Conservation (phyloP, 2,329 filamentous ascomycete genomes). For the Ceratocystis eucalypticola region DNA sequence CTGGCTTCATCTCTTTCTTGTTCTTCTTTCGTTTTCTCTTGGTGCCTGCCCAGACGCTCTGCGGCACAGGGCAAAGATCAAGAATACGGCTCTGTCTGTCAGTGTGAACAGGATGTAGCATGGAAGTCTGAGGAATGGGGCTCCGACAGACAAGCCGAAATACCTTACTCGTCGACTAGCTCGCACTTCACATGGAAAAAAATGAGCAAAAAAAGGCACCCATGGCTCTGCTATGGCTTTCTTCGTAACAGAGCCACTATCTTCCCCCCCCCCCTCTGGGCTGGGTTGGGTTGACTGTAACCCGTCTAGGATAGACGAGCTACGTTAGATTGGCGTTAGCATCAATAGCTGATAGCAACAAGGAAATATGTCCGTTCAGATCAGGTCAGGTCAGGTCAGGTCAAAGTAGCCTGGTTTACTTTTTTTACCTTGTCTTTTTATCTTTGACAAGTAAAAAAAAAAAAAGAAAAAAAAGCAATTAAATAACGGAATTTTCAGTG, state of each 20-base stretch:
- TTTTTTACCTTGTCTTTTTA: background rate
- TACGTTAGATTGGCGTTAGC: background rate
- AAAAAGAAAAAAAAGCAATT: background rate
- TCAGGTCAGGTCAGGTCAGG: background rate
- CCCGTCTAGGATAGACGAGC: background rate
- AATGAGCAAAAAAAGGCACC: too few species aligned
- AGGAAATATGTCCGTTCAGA: background rate
- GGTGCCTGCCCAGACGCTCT: background rate
- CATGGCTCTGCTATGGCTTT: background rate
- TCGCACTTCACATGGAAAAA: background rate
- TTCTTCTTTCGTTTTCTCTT: background rate
- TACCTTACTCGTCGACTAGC: too few species aligned
- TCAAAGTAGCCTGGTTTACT: background rate
- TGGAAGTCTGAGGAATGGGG: background rate
- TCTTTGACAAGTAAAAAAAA: background rate
- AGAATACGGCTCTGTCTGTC: too few species aligned
- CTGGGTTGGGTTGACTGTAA: background rate
- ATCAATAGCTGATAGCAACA: conserved; percentile 1
- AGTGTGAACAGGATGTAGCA: background rate
- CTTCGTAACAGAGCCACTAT: background rate
- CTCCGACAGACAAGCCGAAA: background rate
- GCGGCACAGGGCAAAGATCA: too few species aligned
- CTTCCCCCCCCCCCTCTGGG: background rate
- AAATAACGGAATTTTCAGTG: background rate
- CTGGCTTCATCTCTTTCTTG: background rate